Conservation (phyloP, 371 early-diverging fungal species). For the Conidiobolus incongruus region DNA sequence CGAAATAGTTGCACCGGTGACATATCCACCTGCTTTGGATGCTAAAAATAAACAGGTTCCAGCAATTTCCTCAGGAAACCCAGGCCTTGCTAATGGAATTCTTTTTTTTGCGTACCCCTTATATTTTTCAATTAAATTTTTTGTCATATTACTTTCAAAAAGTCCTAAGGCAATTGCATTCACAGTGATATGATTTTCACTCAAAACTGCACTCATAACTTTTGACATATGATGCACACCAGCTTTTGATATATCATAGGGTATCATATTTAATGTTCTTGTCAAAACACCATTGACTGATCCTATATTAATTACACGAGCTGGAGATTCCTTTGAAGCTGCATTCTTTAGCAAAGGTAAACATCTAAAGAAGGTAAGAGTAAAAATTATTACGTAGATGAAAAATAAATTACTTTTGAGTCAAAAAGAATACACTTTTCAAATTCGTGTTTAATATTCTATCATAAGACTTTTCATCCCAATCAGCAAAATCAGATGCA, state of each 20-base stretch:
- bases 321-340: slow-evolving; percentile 24
- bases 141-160: slow-evolving; percentile 81
- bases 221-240: slow-evolving; percentile 52
- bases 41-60: slow-evolving; percentile 56
- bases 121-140: no score
- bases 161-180: slow-evolving; percentile 84
- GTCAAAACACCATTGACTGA: slow-evolving; percentile 44
- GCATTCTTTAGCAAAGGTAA: slow-evolving; percentile 46
- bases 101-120: no score
- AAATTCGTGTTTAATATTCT: slow-evolving; percentile 65
- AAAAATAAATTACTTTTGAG: slow-evolving; percentile 51
- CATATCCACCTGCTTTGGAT: slow-evolving; percentile 50
- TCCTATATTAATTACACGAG: slow-evolving; percentile 60
- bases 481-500: slow-evolving; percentile 26
- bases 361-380: slow-evolving; percentile 11
- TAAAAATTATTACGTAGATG: not conserved
- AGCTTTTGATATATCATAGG: slow-evolving; percentile 58
- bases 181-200: slow-evolving; percentile 38
- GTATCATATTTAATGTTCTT: slow-evolving; percentile 2
- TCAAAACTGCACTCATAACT: slow-evolving; percentile 40
- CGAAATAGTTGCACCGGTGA: slow-evolving; percentile 55
- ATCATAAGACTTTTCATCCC: not conserved
- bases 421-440: slow-evolving; percentile 61
- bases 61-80: slow-evolving; percentile 66
- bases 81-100: slow-evolving; percentile 59